A percentile compares a stretch with the other conserved stretches of the same genome.
Conservation (phyloP, 371 early-diverging fungal genomes). For the Mortierella sp. region DNA sequence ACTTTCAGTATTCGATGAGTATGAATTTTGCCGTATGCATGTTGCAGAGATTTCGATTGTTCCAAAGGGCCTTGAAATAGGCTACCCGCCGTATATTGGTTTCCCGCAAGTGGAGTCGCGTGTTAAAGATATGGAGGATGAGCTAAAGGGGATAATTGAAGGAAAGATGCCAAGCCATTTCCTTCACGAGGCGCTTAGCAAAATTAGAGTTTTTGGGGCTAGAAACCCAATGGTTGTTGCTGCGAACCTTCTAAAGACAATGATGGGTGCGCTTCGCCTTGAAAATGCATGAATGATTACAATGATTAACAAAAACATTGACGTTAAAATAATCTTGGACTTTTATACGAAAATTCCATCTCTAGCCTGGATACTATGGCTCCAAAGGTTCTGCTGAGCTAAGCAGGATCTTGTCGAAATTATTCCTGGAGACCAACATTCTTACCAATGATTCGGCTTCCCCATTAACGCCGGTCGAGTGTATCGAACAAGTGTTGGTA, state of each 20-base stretch:
- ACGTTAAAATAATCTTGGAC: not conserved
- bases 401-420: constrained; percentile 52
- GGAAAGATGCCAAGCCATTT: constrained; percentile 52
- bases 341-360: not conserved
- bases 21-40: constrained; percentile 69
- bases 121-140: constrained; percentile 35
- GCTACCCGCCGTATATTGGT: constrained; percentile 62
- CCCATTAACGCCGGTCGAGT: constrained; percentile 69
- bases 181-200: constrained; percentile 50
- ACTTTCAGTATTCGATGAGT: constrained; percentile 32
- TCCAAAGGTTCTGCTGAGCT: constrained; percentile 62
- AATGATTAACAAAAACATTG: constrained; percentile 5
- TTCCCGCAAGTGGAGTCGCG: constrained; percentile 57
- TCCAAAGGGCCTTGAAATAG: constrained; percentile 56
- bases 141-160: constrained; percentile 60
- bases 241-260: constrained; percentile 55
- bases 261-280: constrained; percentile 30
- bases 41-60: constrained; percentile 58
- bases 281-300: not conserved
- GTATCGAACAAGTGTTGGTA: constrained; percentile 69
- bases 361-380: constrained; percentile 76
- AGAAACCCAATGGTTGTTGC: constrained; percentile 60
- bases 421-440: constrained; percentile 58
- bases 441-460: constrained; percentile 49
- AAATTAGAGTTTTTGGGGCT: constrained; percentile 61